These are phyloP conservation scores for Carpinus viminea DNA, from an alignment of 306 rosid species.

Conservation along the genomic window DNA sequence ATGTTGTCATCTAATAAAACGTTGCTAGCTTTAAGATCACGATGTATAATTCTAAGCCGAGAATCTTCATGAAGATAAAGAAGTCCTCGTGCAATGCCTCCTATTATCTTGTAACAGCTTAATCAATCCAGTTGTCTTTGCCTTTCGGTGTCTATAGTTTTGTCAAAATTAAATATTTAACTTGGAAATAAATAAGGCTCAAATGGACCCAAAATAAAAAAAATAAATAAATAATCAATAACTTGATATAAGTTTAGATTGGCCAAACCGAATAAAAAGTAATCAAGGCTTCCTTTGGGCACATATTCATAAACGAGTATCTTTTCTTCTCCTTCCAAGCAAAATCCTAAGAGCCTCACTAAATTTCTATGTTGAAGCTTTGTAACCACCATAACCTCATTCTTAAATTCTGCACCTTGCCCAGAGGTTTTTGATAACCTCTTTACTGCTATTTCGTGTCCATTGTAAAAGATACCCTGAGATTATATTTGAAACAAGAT, in stretches of 20 bases:
- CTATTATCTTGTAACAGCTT: conserved; percentile 43
- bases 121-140: conserved; percentile 50
- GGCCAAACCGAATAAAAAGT: conserved; percentile 54
- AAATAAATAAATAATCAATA: neutral
- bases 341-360: conserved; percentile 61
- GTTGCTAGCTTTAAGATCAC: conserved; percentile 68
- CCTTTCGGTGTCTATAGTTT: conserved; percentile 35
- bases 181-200: neutral
- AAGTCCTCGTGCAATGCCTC: conserved; percentile 58
- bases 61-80: conserved; percentile 70
- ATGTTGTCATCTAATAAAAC: conserved; percentile 46
- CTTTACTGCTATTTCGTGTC: conserved; percentile 68
- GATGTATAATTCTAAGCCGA: conserved; percentile 53
- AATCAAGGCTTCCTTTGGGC: conserved; percentile 63
- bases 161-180: conserved; percentile 7
- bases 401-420: conserved; percentile 66
- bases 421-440: conserved; percentile 50
- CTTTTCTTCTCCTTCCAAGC: conserved; percentile 52
- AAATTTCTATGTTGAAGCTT: conserved; percentile 78
- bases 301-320: conserved; percentile 68
- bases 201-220: no score
- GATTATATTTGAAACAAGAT: conserved; percentile 4
- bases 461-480: conserved; percentile 52
- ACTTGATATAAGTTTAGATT: neutral
- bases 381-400: conserved; percentile 58